Base-by-base conservation (phyloP, 495 filamentous ascomycete genomes). In the Neurospora sp. region DNA sequence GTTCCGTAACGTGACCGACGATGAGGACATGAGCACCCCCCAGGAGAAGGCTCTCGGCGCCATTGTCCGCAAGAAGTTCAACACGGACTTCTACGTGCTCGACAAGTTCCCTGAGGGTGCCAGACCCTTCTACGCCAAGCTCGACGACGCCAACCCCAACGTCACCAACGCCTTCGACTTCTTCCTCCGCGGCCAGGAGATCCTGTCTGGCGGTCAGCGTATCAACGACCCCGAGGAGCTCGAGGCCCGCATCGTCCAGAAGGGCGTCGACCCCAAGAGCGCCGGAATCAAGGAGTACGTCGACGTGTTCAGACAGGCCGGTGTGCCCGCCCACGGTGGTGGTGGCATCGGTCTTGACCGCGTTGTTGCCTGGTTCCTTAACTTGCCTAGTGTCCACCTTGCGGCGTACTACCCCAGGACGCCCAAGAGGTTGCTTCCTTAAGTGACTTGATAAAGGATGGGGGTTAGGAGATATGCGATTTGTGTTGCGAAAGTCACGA, bases 111-210 rank as follows among this genome's bases (percentile, higher is more conserved):
- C 94, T 72, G 91, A 94, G 81, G 80, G 85, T 54, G 90, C 95
- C 37, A 89, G 94, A 31, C 94, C 94, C 42, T 97, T 97, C 86
- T 97, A 97, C 83, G 93, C 94, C 79, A 93, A 94, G 87, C 89
- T 91, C 73, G 90, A 92, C 80, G 88, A 91, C 10, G 75, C 86
- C 70, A 88, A 91, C 82, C 85, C 90, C 73, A 85, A 86, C 39
- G 87, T 93, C 77, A 92, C 90, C 71, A 95, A 96, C 83, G 92
- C 91, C 6, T 97, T 93, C 85, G 94, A 97, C 84, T 93, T 97
- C 86, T 95, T 96, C 87, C 78, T 97, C 91, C 91, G 94, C 76
- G 93, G 93, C 23, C 93, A 97, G 83, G 94, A 95, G 83, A 94
- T 96, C 80, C 88, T 95, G 83, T 92, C 89, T 14, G 94, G 94